Conservation (phyloP, 306 rosid genomes). For the Fragaria vesca region DNA sequence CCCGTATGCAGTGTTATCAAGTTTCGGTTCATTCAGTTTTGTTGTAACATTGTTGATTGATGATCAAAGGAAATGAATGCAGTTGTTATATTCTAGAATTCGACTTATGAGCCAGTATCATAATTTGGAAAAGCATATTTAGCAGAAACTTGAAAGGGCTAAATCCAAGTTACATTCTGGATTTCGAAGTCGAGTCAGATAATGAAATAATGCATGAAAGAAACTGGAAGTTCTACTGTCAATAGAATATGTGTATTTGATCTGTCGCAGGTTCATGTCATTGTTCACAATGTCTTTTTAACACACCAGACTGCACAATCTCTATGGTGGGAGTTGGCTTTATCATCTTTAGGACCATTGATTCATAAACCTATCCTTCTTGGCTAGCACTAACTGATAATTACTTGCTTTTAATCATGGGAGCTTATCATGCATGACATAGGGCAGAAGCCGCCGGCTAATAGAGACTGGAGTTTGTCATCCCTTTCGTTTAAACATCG, state of each 20-base stretch:
- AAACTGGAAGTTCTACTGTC: not conserved
- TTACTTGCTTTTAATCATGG: conserved; percentile 6
- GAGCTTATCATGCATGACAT: not conserved
- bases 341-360: conserved; percentile 1
- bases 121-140: not conserved
- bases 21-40: conserved; percentile 27
- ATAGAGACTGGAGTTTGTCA: not conserved
- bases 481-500: not conserved
- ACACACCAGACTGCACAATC: not conserved
- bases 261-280: not conserved
- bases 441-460: conserved; percentile 16
- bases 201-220: not conserved
- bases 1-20: conserved; percentile 18
- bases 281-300: not conserved
- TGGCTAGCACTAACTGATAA: conserved; percentile 23
- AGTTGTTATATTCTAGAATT: conserved; percentile 1
- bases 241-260: not conserved
- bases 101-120: not conserved
- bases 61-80: conserved; percentile 21
- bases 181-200: not conserved
- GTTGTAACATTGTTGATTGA: conserved; percentile 27
- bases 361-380: not conserved
- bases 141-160: not conserved
- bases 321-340: not conserved
- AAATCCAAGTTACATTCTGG: not conserved